Base-by-base conservation (phyloP, 2,329 filamentous ascomycete species). In the Neofusicoccum laricinum region DNA sequence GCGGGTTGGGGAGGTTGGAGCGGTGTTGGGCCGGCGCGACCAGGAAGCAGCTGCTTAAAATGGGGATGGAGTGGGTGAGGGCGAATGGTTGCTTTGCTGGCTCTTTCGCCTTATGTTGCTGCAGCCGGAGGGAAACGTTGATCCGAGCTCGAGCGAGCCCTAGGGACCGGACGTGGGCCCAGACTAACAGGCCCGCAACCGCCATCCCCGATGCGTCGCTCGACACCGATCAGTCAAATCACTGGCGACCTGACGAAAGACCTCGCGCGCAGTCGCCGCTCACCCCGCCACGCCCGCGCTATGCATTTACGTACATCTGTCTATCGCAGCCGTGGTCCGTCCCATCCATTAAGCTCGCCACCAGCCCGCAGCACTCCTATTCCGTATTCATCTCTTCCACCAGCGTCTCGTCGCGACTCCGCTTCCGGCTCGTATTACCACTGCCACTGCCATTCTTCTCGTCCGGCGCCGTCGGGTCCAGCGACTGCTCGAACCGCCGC, bases 401-500 rank as follows among this genome's bases (percentile, higher is more conserved):
- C 55, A 59, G 30, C 30, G 55, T 59, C 38, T 59, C 55, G 41
- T 59, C 55, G 40, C 55, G 41, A 36, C 41, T 59, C n/a, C 53
- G 38, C 53, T 58, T 58, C 53, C 53, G 38, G 53, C 53, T 57
- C 53, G 40, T 57, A 17, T 30, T 43, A 14, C 49, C 49, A 21
- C 25, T 45, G 30, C 25, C 25, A 25, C 45, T 53, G 38, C 48
- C 40, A 12, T 53, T 45, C 41, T 36, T 38, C 6, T 59, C 55
- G 55, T 46, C 34, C 40, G 46, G 14, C 41, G n/a, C 25, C 17
- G 55, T 38, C 30, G 55, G 55, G 41, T 46, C 40, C 12, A 59
- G 30, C 17, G 61, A 63, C 21, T 68, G 67, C 49, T 73, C 71
- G 59, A 72, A 72, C 38, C 71, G 40, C 30, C 71, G 67, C 25